Conservation (phyloP, 83 land plant species). For the Picea abies region DNA sequence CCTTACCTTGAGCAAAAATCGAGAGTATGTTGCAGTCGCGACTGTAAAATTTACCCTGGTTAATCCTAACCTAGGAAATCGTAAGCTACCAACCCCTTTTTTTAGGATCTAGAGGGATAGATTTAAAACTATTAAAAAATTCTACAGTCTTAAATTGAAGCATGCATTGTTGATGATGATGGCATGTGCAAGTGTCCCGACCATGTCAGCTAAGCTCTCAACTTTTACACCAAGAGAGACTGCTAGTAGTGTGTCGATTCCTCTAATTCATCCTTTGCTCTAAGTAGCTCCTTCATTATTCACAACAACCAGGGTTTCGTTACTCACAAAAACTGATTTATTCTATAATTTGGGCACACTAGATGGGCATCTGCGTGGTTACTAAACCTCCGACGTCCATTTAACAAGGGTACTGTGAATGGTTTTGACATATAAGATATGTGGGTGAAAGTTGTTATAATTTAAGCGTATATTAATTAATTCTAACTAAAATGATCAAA, state of each 20-base stretch:
- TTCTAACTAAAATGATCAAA: too few relatives aligned
- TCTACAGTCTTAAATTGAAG: conserved; percentile 37
- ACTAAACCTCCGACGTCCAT: too few relatives aligned
- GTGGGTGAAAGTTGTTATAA: too few relatives aligned
- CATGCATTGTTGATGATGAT: conserved; percentile 56
- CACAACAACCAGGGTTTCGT: too few relatives aligned
- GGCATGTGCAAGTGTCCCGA: conserved; percentile 37
- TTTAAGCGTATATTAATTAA: too few relatives aligned
- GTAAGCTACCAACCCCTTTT: conserved; percentile 56
- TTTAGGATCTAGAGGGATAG: conserved; percentile 16
- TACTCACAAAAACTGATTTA: too few relatives aligned
- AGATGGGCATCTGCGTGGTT: too few relatives aligned
- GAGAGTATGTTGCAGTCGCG: too few relatives aligned
- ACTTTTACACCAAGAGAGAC: conserved; percentile 54
- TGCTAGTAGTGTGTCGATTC: conserved; percentile 60
- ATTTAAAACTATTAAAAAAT: conserved; percentile 12
- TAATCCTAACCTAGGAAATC: conserved; percentile 40
- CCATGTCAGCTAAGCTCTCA: conserved; percentile 32
- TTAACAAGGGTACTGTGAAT: too few relatives aligned
- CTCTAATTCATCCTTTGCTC: conserved; percentile 74
- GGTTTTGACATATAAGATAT: too few relatives aligned
- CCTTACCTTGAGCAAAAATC: too few relatives aligned
- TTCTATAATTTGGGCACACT: too few relatives aligned
- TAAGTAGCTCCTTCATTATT: conserved; percentile 59
- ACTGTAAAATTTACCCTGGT: conserved; percentile 48